Base-by-base conservation (phyloP, 2,329 filamentous ascomycete genomes). In the Cladosporium austrohemisphaericum region DNA sequence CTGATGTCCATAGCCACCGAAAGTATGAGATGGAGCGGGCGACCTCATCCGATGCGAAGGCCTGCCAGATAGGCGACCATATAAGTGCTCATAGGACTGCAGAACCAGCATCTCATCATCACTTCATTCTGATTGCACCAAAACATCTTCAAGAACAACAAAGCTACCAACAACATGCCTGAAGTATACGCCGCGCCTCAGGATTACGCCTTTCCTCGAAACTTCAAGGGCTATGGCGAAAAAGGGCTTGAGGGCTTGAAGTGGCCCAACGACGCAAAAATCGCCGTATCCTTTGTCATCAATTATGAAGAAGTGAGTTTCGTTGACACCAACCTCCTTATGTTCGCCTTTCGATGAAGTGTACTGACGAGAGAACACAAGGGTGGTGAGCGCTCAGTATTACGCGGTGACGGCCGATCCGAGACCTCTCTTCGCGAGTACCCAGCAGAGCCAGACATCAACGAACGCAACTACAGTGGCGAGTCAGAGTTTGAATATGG, bases 401-500 rank as follows among this genome's bases (percentile, higher is more conserved):
- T 71, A 4, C 56, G 56, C 7, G 71, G 71, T 26, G 71, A 73
- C 51, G 65, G 64, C 29, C 57, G 64, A 19, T 65, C 64, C 32
- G 71, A 74, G 57, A 61, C 61, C 11, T 64, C 63, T 33, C 60
- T 71, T 3, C 60, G 63, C 18, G 70, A 76, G 53, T 70, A 60
- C 22, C 55, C 58, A 6, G 51, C 41, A 5, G 52, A 53, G 8
- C 52, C 55, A 22, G 49, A 54, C 9, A 52, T 55, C 50, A 56
- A 59, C 36, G 57, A 57, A 35, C 69, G 74, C 32, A 68, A 65
- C 43, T 67, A 70, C 60, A 77, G 72, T 53, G 68, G 67, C 44
- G 76, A 78, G 61, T 61, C 57, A 10, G 75, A 77, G 53, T 79
- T 74, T 53, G 75, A 78, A 49, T 78, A 78, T 55, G 74, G 76